Conservation (phyloP, 371 early-diverging fungal genomes). For the Lichtheimia ramosa region DNA sequence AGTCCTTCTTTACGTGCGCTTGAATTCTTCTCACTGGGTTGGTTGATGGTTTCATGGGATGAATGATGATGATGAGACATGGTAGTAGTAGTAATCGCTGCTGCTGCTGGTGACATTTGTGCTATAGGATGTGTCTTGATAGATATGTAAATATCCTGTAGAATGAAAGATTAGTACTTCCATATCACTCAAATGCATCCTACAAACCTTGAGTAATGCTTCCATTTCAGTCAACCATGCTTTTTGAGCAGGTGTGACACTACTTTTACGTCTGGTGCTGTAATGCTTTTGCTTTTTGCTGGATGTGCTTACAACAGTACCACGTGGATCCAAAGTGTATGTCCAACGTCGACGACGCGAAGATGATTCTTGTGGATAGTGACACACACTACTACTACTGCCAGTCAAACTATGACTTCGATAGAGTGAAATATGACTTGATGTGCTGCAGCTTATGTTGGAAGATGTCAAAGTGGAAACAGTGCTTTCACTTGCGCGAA, state of each 20-base stretch:
- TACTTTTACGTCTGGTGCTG: no score
- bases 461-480: slow-evolving; percentile 10
- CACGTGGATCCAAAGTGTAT: no score
- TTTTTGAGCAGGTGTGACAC: slow-evolving; percentile 6
- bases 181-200: no score
- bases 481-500: slow-evolving; percentile 12
- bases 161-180: no score
- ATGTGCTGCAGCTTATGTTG: not conserved
- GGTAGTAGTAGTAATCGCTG: not conserved
- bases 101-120: slow-evolving; percentile 12
- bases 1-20: slow-evolving; percentile 17
- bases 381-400: not conserved
- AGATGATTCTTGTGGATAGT: not conserved
- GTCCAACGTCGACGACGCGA: no score
- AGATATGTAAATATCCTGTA: slow-evolving; percentile 26
- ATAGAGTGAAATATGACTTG: slow-evolving; percentile 3
- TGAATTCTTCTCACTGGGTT: not conserved
- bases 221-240: slow-evolving; percentile 28
- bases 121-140: slow-evolving; percentile 22
- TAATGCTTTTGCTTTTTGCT: no score
- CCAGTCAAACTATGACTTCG: not conserved
- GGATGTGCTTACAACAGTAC: no score
- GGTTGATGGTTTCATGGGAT: no score
- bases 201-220: slow-evolving; percentile 28
- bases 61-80: no score